A percentile compares a stretch with the other conserved stretches of the same genome.
Evolutionary conservation across 805 yeast species (phyloP).

Genomic region (Saccharomycopsis selenospora): DNA sequence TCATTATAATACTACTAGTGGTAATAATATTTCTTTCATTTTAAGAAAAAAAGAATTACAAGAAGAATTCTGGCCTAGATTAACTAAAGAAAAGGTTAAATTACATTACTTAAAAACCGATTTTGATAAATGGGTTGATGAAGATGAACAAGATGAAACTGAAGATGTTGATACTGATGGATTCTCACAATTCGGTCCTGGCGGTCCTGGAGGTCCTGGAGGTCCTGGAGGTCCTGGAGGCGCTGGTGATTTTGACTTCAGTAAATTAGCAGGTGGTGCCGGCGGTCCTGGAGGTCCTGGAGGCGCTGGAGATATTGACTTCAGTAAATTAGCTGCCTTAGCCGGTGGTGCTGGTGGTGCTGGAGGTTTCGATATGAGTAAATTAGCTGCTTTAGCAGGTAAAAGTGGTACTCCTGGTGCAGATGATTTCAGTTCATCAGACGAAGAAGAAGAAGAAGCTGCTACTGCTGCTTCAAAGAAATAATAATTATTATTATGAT

Average conservation of each 20-base stretch:
- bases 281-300: constrained; percentile 29
- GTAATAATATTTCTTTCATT: constrained; percentile 47
- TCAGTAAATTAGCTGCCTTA: constrained; percentile 23
- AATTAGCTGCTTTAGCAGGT: constrained; percentile 23
- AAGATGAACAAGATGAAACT: constrained; percentile 87
- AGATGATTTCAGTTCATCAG: constrained; percentile 29
- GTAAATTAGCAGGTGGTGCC: constrained; percentile 35
- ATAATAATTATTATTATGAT: too few species aligned
- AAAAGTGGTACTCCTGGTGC: constrained; percentile 27
- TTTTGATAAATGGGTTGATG: constrained; percentile 97
- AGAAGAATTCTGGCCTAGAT: constrained; percentile 91
- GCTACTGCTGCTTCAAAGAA: too few species aligned
- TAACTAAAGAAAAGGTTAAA: constrained; percentile 79
- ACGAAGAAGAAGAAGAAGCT: constrained; percentile 28
- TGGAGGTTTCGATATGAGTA: constrained; percentile 19
- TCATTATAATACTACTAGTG: constrained; percentile 51
- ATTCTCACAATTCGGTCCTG: constrained; percentile 26
- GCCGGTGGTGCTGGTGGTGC: constrained; percentile 28
- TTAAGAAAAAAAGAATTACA: constrained; percentile 61
- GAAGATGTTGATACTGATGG: constrained; percentile 27
- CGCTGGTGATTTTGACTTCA: constrained; percentile 29
- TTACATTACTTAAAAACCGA: constrained; percentile 83
- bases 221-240: constrained; percentile 30
- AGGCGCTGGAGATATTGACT: constrained; percentile 32
- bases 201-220: constrained; percentile 29